Evolutionary conservation across 495 filamentous ascomycete genomes (phyloP).

Genomic region (Xylaria castorea): DNA sequence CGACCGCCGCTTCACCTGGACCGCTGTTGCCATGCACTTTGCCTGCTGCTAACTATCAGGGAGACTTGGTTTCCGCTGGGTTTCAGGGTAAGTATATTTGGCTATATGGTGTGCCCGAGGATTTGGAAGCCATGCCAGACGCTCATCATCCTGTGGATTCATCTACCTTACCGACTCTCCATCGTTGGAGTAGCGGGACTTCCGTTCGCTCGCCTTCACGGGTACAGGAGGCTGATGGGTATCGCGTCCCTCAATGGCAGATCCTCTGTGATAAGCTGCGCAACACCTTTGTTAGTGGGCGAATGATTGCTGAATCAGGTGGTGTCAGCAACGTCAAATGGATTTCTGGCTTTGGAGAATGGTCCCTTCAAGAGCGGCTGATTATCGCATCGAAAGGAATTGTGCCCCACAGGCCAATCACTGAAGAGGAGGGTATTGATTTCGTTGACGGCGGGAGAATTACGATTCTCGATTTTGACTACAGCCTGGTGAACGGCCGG

Average conservation of each 20-base stretch:
- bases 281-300: constrained; percentile 68
- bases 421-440: constrained; percentile 74
- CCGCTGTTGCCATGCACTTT: constrained; percentile 68
- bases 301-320: constrained; percentile 60
- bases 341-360: constrained; percentile 58
- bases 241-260: constrained; percentile 69
- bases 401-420: constrained; percentile 60
- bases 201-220: constrained; percentile 45
- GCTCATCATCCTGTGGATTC: constrained; percentile 37
- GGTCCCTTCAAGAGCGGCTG: constrained; percentile 63
- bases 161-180: constrained; percentile 36
- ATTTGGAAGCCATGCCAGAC: constrained; percentile 65
- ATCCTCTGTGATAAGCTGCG: constrained; percentile 69
- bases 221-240: constrained; percentile 44
- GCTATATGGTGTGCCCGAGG: constrained; percentile 81
- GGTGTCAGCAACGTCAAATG: constrained; percentile 67
- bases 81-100: constrained; percentile 76
- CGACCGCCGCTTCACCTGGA: constrained; percentile 48
- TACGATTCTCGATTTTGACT: constrained; percentile 78
- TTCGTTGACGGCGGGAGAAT: constrained; percentile 84
- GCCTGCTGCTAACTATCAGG: constrained; percentile 69
- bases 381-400: constrained; percentile 80
- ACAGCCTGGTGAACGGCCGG: constrained; percentile 61
- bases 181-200: constrained; percentile 50
- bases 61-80: constrained; percentile 77